Base-by-base conservation (phyloP, 1,284 basidiomycete genomes). In the Bjerkandera adusta region DNA sequence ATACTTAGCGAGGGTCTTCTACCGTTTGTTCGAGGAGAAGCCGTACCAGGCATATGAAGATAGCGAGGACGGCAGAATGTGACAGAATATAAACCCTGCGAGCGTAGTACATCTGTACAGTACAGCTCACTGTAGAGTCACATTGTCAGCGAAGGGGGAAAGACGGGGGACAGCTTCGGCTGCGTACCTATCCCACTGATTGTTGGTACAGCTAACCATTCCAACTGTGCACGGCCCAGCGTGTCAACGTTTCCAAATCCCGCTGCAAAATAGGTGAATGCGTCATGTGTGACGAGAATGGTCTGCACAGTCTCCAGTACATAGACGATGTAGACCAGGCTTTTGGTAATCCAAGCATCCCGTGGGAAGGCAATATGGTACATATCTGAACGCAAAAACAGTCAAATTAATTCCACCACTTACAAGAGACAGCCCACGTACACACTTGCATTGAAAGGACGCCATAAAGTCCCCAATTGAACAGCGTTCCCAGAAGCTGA, bases 91-190 rank as follows among this genome's bases (percentile, higher is more conserved):
- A 57, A 6, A 62, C 51, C 7, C 60, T 45, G 55, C 58, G 63
- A 10, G 58, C 57, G 42, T 56, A 65, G 51, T 66, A 67, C 7
- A 60, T 47, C 40, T 67, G 65, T 4, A 56, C 59, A 15, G 48
- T 45, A 30, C 50, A 52, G 40, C 57, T 59, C 29, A 63, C 61
- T 62, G 38, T 18, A 10, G 26, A 29, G 6, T 15, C n/a, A 42
- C 8, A 18, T 3, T 38, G 18, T 38, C 16, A 38, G 36, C 10
- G 12, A 21, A 16, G 7, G n/a, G 6, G 16, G 22, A 22, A 11
- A 20, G 2, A 21, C 13, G 26, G 12, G 35, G 3, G n/a, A 32
- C 20, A 3, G 22, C n/a, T n/a, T n/a, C n/a, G 7, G 11, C 21
- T 21, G 51, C 60, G 42, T 37, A 64, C 63, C 56, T 41, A 64